These are phyloP conservation scores for Quillaja saponaria DNA, from an alignment of 306 rosid genomes.

Conservation along the genomic window DNA sequence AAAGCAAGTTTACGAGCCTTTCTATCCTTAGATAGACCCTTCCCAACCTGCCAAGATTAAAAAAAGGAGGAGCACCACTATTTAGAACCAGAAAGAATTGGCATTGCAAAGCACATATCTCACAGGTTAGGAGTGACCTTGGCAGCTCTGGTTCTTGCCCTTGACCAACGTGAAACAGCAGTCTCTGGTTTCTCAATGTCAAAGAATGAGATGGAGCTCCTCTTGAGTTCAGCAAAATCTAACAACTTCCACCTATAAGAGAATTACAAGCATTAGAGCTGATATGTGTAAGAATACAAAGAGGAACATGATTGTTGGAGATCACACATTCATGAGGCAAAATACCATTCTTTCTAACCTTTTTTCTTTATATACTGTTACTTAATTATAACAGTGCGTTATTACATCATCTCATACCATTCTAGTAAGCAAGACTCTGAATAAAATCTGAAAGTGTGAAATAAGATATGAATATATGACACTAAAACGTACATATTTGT, in stretches of 20 bases:
- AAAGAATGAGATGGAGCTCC: constrained; percentile 82
- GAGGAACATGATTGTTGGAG: not conserved
- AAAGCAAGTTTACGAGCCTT: constrained; percentile 85
- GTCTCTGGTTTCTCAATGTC: constrained; percentile 75
- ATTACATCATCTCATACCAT: not conserved
- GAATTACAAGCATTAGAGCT: constrained; percentile 13
- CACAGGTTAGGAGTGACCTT: constrained; percentile 47
- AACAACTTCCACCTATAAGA: constrained; percentile 74
- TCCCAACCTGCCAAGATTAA: constrained; percentile 59
- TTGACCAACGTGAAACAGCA: constrained; percentile 75
- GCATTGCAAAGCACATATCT: constrained; percentile 3
- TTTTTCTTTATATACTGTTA: not conserved
- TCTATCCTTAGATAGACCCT: constrained; percentile 78
- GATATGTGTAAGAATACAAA: not conserved
- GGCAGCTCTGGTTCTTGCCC: constrained; percentile 83
- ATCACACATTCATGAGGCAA: not conserved
- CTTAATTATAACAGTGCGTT: constrained; percentile 2
- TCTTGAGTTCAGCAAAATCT: constrained; percentile 81
- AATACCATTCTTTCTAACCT: not conserved
- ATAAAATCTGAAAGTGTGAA: too few species aligned
- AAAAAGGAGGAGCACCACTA: not conserved
- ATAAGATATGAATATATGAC: too few species aligned
- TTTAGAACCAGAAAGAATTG: constrained; percentile 24
- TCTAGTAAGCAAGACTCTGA: not conserved
- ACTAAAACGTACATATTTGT: too few species aligned